Evolutionary conservation across 2,329 filamentous ascomycete species (phyloP).

Genomic region (Hyphodiscus sp.): DNA sequence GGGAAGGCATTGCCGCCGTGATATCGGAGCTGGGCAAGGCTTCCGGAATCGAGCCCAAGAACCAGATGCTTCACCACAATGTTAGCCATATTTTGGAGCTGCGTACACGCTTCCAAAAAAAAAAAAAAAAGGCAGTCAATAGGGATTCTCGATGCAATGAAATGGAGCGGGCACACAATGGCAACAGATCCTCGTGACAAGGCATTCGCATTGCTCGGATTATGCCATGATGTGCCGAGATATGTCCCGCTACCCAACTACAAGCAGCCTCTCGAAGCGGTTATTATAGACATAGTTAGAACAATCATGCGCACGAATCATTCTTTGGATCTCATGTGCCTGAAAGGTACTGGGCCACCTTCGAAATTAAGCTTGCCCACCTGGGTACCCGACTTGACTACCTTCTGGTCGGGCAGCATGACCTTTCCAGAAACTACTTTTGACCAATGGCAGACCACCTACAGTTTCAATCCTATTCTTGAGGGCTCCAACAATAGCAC

Average conservation of each 20-base stretch:
- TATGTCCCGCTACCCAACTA: slow-evolving; percentile 11
- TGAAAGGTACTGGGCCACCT: slow-evolving; percentile 1
- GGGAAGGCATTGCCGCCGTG: slow-evolving; percentile 21
- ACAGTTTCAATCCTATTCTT: background rate
- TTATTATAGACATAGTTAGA: slow-evolving; percentile 9
- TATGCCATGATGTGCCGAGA: slow-evolving; percentile 7
- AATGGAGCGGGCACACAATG: background rate
- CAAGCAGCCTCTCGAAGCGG: slow-evolving; percentile 7
- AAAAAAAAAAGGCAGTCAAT: slow-evolving; percentile 4
- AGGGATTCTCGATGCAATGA: slow-evolving; percentile 5
- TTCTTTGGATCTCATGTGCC: slow-evolving; percentile 9
- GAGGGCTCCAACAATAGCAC: background rate
- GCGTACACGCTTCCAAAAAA: slow-evolving; percentile 3
- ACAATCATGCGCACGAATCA: slow-evolving; percentile 3
- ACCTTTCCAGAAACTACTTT: slow-evolving; percentile 4
- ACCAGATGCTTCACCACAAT: background rate
- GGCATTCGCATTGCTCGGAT: slow-evolving; percentile 9
- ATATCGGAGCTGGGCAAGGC: background rate
- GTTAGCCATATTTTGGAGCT: too few relatives aligned
- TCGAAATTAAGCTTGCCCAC: background rate
- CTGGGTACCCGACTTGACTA: slow-evolving; percentile 6
- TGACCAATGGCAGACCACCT: background rate
- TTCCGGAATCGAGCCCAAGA: background rate
- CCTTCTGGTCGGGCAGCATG: slow-evolving; percentile 2
- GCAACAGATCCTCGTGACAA: slow-evolving; percentile 14